Conservation (phyloP, 1,284 basidiomycete species). For the Trichosporon faecale region DNA sequence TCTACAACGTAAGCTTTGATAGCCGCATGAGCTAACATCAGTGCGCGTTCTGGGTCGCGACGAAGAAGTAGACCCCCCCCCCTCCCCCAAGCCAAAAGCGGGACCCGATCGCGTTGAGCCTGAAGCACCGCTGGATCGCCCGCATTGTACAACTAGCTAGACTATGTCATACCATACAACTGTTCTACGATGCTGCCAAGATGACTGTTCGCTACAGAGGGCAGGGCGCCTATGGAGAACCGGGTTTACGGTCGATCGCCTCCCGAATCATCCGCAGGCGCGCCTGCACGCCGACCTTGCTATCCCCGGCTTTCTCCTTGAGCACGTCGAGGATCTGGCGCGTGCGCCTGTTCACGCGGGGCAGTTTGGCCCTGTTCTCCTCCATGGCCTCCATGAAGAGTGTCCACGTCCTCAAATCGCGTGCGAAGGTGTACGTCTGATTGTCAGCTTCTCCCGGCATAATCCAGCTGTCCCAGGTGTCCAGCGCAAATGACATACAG, state of each 20-base stretch:
- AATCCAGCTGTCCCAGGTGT: too few species aligned
- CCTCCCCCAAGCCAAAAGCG: neutral
- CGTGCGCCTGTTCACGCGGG: conserved; percentile 32
- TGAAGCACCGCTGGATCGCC: neutral
- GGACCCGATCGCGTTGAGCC: neutral
- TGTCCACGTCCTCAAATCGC: conserved; percentile 47
- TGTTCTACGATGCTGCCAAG: neutral
- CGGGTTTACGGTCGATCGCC: conserved; percentile 26
- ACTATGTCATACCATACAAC: neutral
- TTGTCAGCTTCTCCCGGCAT: neutral
- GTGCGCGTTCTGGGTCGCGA: conserved; percentile 79
- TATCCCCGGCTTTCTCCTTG: conserved; percentile 41
- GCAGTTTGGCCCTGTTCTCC: conserved; percentile 23
- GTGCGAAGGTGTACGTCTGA: conserved; percentile 51
- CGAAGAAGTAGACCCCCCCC: conserved; percentile 52
- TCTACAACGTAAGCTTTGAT: conserved; percentile 62
- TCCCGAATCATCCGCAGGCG: conserved; percentile 35
- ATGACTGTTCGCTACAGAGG: neutral
- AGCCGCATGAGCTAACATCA: conserved; percentile 20
- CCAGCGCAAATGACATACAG: conserved; percentile 47
- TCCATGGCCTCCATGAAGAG: conserved; percentile 38
- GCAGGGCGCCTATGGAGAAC: neutral
- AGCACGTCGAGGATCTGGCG: conserved; percentile 32
- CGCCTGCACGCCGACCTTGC: conserved; percentile 38
- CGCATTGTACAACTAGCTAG: neutral